Conservation (phyloP, 2,329 filamentous ascomycete genomes). For the Exophiala phaeomuriformis region DNA sequence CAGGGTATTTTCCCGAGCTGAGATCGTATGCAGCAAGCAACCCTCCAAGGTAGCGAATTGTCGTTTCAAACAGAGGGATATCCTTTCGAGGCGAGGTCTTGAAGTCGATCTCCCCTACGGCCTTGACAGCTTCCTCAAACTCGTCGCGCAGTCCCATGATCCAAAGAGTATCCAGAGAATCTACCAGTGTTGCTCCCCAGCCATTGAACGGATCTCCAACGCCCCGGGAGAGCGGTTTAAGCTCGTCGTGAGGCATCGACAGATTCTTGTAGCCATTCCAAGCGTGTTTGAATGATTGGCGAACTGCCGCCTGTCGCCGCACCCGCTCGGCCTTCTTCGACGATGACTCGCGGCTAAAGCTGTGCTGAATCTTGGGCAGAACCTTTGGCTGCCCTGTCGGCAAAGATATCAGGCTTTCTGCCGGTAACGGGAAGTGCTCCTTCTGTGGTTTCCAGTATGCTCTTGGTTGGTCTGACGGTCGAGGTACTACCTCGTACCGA, state of each 20-base stretch:
- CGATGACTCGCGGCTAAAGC: conserved; percentile 60
- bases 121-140: conserved; percentile 68
- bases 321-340: conserved; percentile 55
- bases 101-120: conserved; percentile 71
- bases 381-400: conserved; percentile 62
- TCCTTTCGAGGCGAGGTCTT: conserved; percentile 59
- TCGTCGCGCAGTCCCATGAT: conserved; percentile 74
- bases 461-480: conserved; percentile 10
- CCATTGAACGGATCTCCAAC: conserved; percentile 78
- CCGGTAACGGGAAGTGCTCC: conserved; percentile 70
- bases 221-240: conserved; percentile 62
- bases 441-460: conserved; percentile 62
- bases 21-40: conserved; percentile 81
- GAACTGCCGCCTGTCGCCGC: conserved; percentile 59
- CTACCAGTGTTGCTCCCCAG: conserved; percentile 82
- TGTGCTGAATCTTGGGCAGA: conserved; percentile 70
- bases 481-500: conserved; percentile 29
- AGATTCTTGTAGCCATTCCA: conserved; percentile 75
- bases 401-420: conserved; percentile 63
- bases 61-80: conserved; percentile 89
- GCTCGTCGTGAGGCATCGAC: conserved; percentile 82
- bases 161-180: conserved; percentile 76
- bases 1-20: conserved; percentile 58
- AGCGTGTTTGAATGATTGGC: conserved; percentile 64
- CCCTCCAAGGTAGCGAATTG: conserved; percentile 84